Evolutionary conservation across 192 early-diverging fungal species (phyloP), one percentile per base, ranked within the genome.

Genomic region (Geosiphon pyriformis): DNA sequence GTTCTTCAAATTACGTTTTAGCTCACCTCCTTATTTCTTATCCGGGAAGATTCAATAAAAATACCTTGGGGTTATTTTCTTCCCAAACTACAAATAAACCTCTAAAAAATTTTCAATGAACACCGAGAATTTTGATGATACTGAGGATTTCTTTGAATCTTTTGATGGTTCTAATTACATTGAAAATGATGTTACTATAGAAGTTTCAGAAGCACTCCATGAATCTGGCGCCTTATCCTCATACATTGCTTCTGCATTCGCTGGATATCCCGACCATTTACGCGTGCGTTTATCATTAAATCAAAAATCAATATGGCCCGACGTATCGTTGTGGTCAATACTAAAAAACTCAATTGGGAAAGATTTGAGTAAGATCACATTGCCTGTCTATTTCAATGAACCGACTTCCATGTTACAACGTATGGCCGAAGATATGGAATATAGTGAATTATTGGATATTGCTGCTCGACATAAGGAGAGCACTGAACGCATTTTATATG

Each of bases 361-460:
- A 78, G 89, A 94, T 61, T 74, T 94, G 67, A 82, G 82, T 34
- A 87, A 89, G 64, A 86, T 94, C 37, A 90, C 90, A 0, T 79
- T 94, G 26, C 93, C 93, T 0, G 93, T 93, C 10, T 87, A 90
- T 67, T 92, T 94, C 80, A 93, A 93, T 72, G 92, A 94, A 71
- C 92, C 92, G 0, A 83, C 90, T 1, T 86, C 85, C 25, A 88
- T 93, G 79, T 66, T 94, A 75, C 93, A 94, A 74, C 78, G 90
- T 49, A 90, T 93, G 80, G 84, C 87, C 23, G 93, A 90, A 62
- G 87, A 90, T 72, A 85, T 93, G 65, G 91, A 94, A 74, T 94
- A 90, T 72, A 82, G 84, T 70, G 89, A 92, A 49, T 58, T 94
- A 48, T 78, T 94, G 7, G 88, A 91, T 57, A 78, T 90, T 56